Evolutionary conservation across 169 alveolate species (phyloP).

Genomic region (Cryptosporidium parvum): DNA sequence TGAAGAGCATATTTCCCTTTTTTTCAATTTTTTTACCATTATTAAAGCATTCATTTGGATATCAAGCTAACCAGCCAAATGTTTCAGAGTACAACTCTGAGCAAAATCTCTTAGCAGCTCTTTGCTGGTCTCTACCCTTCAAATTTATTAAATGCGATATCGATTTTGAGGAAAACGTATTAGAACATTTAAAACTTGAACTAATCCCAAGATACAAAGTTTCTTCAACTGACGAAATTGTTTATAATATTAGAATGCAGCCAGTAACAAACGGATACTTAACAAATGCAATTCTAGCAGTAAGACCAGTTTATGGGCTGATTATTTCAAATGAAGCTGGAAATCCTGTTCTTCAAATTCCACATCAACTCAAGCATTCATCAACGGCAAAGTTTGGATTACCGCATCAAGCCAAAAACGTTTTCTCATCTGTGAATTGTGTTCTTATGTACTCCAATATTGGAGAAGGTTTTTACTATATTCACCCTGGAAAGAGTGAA

Average conservation of each 20-base stretch:
- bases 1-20: neutral
- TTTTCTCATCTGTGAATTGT: constrained; percentile 40
- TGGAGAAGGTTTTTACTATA: constrained; percentile 23
- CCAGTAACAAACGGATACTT: constrained; percentile 46
- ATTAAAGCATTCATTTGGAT: neutral
- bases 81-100: constrained; percentile 20
- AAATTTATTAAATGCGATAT: constrained; percentile 63
- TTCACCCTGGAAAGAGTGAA: constrained; percentile 54
- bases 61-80: constrained; percentile 20
- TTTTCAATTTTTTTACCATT: neutral
- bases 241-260: constrained; percentile 23
- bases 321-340: constrained; percentile 30
- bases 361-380: constrained; percentile 42
- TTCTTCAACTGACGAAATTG: constrained; percentile 36
- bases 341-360: constrained; percentile 40
- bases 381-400: constrained; percentile 48
- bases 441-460: constrained; percentile 11
- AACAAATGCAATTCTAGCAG: constrained; percentile 48
- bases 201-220: constrained; percentile 46
- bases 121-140: constrained; percentile 66
- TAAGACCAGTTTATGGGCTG: constrained; percentile 22
- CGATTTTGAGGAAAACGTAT: constrained; percentile 47
- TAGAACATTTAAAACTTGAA: constrained; percentile 16
- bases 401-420: constrained; percentile 54
- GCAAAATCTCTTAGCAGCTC: constrained; percentile 44